Evolutionary conservation across 1,139 yeast genomes (phyloP).

Genomic region (Debaryomyces singareniensis): DNA sequence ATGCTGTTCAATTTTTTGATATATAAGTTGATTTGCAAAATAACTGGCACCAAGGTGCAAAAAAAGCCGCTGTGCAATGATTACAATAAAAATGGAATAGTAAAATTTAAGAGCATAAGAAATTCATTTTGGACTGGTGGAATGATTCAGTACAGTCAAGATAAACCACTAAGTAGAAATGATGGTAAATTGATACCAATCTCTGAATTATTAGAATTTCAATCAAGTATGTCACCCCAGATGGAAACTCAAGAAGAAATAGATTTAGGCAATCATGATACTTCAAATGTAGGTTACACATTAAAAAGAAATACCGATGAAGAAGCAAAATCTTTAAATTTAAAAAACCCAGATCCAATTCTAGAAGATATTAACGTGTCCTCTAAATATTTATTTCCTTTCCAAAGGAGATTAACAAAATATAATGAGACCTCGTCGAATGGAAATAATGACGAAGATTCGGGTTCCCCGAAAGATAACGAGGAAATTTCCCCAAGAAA

Average conservation of each 20-base stretch:
- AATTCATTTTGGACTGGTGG: constrained; percentile 7
- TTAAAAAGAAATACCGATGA: not conserved
- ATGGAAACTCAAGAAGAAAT: constrained; percentile 83
- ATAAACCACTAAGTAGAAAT: not conserved
- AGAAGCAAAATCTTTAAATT: too few species aligned
- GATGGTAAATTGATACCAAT: not conserved
- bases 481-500: constrained; percentile 26
- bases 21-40: constrained; percentile 5
- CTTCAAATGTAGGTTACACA: too few species aligned
- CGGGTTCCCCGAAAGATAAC: constrained; percentile 1
- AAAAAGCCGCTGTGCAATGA: not conserved
- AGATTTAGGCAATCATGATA: constrained; percentile 87
- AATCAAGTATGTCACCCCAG: not conserved
- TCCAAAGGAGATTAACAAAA: too few species aligned
- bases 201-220: not conserved
- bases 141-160: constrained; percentile 1
- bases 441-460: not conserved
- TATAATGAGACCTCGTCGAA: too few species aligned
- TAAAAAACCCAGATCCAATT: too few species aligned
- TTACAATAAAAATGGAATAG: constrained; percentile 4
- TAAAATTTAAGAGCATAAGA: constrained; percentile 7
- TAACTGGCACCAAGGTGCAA: constrained; percentile 6
- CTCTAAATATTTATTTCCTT: not conserved
- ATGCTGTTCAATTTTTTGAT: constrained; percentile 4
- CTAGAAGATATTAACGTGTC: not conserved